Percentiles rank a stretch among this genome's conserved stretches.
phyloP scores from a whole-genome alignment of 768 basidiomycete genomes.

The Russula foetens region DNA sequence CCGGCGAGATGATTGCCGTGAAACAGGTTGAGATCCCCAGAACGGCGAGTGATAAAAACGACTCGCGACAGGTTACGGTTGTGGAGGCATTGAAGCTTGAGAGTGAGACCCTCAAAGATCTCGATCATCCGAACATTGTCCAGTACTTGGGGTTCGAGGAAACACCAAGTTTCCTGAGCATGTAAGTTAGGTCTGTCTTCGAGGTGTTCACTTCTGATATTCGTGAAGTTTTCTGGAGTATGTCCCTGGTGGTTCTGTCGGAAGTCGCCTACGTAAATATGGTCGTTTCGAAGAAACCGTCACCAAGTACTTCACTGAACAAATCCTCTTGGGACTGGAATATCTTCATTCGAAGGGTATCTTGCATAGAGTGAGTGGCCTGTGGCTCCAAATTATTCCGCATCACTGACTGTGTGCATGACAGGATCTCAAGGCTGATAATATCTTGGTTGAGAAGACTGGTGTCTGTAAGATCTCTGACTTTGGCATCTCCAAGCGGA shows the following conservation, averaged over 20 bases:
- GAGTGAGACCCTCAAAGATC: slow-evolving; percentile 91
- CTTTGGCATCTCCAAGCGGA: slow-evolving; percentile 97
- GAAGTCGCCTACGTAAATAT: slow-evolving; percentile 81
- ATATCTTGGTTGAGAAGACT: slow-evolving; percentile 88
- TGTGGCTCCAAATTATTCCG: neutral
- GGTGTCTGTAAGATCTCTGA: slow-evolving; percentile 97
- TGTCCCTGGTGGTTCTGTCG: slow-evolving; percentile 94
- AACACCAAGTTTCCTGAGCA: slow-evolving; percentile 80
- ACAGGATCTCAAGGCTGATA: slow-evolving; percentile 96
- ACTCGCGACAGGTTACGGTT: slow-evolving; percentile 73
- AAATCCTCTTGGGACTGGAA: slow-evolving; percentile 86
- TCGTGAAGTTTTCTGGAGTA: slow-evolving; percentile 87
- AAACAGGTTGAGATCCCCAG: slow-evolving; percentile 97
- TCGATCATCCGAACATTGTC: slow-evolving; percentile 96
- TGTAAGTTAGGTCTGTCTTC: slow-evolving; percentile 46
- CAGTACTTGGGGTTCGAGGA: slow-evolving; percentile 95
- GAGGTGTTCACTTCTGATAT: neutral
- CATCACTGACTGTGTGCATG: slow-evolving; percentile 4
- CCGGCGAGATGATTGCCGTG: slow-evolving; percentile 98
- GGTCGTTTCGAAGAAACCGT: slow-evolving; percentile 91
- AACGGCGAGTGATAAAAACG: slow-evolving; percentile 85
- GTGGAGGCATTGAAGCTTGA: slow-evolving; percentile 92
- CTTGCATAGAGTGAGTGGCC: slow-evolving; percentile 68
- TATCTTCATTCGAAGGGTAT: slow-evolving; percentile 91
- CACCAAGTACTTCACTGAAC: slow-evolving; percentile 84